Evolutionary conservation across 306 rosid species (phyloP).

Genomic region (Castanea crenata): DNA sequence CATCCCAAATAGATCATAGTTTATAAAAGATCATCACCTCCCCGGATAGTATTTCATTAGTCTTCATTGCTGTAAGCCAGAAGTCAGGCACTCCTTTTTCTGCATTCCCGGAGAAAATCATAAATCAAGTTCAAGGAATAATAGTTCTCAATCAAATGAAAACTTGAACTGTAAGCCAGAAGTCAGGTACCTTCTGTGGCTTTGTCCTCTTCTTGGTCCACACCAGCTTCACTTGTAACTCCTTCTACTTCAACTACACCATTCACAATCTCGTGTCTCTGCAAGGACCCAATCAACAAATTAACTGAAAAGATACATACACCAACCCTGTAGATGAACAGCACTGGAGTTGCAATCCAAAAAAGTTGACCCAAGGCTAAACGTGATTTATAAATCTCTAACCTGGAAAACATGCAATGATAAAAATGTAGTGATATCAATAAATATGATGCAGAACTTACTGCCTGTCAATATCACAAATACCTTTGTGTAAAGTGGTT

Average conservation of each 20-base stretch:
- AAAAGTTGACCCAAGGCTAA: not conserved
- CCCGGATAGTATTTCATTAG: slow-evolving; percentile 37
- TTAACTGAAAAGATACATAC: not conserved
- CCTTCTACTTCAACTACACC: slow-evolving; percentile 46
- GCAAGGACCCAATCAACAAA: slow-evolving; percentile 18
- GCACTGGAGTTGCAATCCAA: not conserved
- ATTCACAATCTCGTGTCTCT: slow-evolving; percentile 56
- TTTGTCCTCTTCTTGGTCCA: slow-evolving; percentile 25
- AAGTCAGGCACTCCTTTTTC: slow-evolving; percentile 56
- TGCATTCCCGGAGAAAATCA: slow-evolving; percentile 17
- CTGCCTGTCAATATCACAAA: slow-evolving; percentile 8
- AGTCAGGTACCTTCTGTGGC: slow-evolving; percentile 24
- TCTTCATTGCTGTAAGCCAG: slow-evolving; percentile 56
- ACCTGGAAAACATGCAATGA: slow-evolving; percentile 7
- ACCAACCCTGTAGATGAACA: slow-evolving; percentile 14
- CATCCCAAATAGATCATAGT: not conserved
- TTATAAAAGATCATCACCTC: slow-evolving; percentile 32
- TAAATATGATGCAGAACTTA: slow-evolving; percentile 3
- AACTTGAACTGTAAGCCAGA: slow-evolving; percentile 7
- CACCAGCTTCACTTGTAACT: slow-evolving; percentile 24
- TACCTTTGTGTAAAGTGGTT: slow-evolving; percentile 48
- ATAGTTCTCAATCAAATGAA: not conserved
- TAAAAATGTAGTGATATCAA: not conserved
- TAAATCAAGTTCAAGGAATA: slow-evolving; percentile 24
- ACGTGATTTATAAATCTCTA: slow-evolving; percentile 1